phyloP scores from a whole-genome alignment of 1,284 basidiomycete genomes.

The Inonotus hispidus region DNA sequence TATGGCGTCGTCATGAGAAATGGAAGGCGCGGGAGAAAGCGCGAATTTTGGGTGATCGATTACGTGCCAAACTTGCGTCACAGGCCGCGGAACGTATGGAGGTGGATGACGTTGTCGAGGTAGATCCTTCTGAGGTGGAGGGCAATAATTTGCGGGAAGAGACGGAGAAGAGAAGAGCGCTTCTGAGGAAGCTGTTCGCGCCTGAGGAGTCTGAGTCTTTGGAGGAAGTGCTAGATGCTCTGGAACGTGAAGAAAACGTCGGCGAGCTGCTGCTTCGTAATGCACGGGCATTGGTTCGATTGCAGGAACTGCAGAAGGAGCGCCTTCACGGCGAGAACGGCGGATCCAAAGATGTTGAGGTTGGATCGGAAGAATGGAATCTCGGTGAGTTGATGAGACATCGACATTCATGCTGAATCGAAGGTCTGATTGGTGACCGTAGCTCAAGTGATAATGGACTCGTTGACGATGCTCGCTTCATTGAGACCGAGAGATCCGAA shows the following conservation, averaged over 20 bases:
- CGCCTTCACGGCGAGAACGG: constrained; percentile 45
- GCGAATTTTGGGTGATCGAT: constrained; percentile 9
- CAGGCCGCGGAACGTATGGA: constrained; percentile 5
- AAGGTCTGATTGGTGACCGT: constrained; percentile 19
- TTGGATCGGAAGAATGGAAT: constrained; percentile 74
- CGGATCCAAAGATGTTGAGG: constrained; percentile 42
- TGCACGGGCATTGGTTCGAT: constrained; percentile 49
- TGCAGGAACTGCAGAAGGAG: constrained; percentile 57
- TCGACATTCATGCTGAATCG: constrained; percentile 4
- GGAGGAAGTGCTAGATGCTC: constrained; percentile 48
- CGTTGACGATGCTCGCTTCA: constrained; percentile 60
- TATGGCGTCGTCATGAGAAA: constrained; percentile 35
- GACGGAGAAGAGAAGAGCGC: constrained; percentile 16
- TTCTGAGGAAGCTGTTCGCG: constrained; percentile 49
- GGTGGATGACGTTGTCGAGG: constrained; percentile 9
- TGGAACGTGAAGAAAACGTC: constrained; percentile 62
- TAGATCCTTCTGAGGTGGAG: constrained; percentile 10
- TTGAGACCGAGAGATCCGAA: constrained; percentile 58
- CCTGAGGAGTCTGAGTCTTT: constrained; percentile 48
- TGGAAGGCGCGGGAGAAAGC: constrained; percentile 27
- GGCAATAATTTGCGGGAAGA: constrained; percentile 2
- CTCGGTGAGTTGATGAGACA: constrained; percentile 44
- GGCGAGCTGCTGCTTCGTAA: constrained; percentile 63
- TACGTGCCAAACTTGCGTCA: constrained; percentile 11
- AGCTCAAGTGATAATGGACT: constrained; percentile 71